Evolutionary conservation across 805 yeast genomes (phyloP).

Genomic region (Candida oleophila): DNA sequence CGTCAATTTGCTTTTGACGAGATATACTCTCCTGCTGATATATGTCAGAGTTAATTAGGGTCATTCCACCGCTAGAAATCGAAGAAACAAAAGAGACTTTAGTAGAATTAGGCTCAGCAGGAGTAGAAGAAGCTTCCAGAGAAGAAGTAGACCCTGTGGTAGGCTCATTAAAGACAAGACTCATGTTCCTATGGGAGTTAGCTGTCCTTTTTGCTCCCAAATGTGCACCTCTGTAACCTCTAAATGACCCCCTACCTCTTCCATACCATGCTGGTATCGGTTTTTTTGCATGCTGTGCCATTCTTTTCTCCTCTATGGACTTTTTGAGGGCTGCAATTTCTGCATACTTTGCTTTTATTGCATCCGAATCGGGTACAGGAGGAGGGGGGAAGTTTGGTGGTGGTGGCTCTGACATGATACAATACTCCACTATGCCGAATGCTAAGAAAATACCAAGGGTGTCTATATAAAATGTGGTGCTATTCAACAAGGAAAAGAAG

Average conservation of each 20-base stretch:
- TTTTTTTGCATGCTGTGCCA: constrained; percentile 1
- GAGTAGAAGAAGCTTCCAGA: background rate
- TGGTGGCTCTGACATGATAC: background rate
- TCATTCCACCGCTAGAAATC: constrained; percentile 34
- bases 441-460: background rate
- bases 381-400: background rate
- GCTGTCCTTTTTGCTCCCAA: background rate
- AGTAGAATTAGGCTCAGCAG: background rate
- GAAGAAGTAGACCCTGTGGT: background rate
- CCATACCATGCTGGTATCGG: constrained; percentile 1
- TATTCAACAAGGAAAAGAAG: too few relatives aligned
- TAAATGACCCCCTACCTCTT: background rate
- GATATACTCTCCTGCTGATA: constrained; percentile 28
- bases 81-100: constrained; percentile 19
- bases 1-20: background rate
- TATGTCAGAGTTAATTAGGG: constrained; percentile 35
- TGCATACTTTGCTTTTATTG: constrained; percentile 23
- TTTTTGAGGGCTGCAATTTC: constrained; percentile 28
- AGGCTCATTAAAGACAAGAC: constrained; percentile 24
- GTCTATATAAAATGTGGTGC: background rate
- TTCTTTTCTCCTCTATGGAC: constrained; percentile 22
- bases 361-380: constrained; percentile 16
- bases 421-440: background rate
- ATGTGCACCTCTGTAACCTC: constrained; percentile 4
- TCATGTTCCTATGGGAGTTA: constrained; percentile 25